Percentiles rank a stretch among this genome's conserved stretches.
Conservation (phyloP, 495 filamentous ascomycete genomes). For the Entonaema liquescens region DNA sequence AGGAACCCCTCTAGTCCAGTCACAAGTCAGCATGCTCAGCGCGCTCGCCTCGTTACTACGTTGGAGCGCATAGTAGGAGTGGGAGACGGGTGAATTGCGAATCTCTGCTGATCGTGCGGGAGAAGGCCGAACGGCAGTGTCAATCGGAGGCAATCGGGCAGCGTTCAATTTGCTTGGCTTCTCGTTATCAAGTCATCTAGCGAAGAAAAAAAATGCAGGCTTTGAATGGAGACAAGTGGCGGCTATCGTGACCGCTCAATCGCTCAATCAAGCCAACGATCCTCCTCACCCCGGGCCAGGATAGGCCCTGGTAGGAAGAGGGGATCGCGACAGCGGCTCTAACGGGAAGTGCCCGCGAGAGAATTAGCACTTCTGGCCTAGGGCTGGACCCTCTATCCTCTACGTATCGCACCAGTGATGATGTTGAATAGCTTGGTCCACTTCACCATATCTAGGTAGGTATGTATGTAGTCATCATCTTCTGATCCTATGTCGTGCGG, state of each 20-base stretch:
- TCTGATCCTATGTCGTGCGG: neutral
- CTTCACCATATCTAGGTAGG: slow-evolving; percentile 4
- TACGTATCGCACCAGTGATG: neutral
- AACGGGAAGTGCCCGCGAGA: slow-evolving; percentile 31
- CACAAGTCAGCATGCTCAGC: slow-evolving; percentile 18
- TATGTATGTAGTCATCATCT: neutral
- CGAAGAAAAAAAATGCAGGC: slow-evolving; percentile 33
- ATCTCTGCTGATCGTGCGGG: slow-evolving; percentile 3
- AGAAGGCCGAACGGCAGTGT: slow-evolving; percentile 14
- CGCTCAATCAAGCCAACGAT: slow-evolving; percentile 34
- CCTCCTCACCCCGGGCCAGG: slow-evolving; percentile 9
- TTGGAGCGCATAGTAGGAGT: slow-evolving; percentile 6
- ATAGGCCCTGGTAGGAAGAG: slow-evolving; percentile 11
- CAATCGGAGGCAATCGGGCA: slow-evolving; percentile 34
- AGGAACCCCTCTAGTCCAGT: slow-evolving; percentile 12
- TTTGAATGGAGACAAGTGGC: slow-evolving; percentile 50
- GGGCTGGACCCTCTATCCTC: slow-evolving; percentile 6
- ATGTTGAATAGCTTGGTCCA: slow-evolving; percentile 18
- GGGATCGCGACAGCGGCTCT: slow-evolving; percentile 31
- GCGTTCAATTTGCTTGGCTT: slow-evolving; percentile 22
- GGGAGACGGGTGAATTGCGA: slow-evolving; percentile 4
- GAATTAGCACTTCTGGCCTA: slow-evolving; percentile 2
- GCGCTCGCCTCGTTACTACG: slow-evolving; percentile 34
- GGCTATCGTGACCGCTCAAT: slow-evolving; percentile 44
- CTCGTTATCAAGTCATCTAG: slow-evolving; percentile 22